These are phyloP conservation scores for Cutaneotrichosporon sp. DNA, from an alignment of 1,284 basidiomycete genomes.

Conservation along the genomic window DNA sequence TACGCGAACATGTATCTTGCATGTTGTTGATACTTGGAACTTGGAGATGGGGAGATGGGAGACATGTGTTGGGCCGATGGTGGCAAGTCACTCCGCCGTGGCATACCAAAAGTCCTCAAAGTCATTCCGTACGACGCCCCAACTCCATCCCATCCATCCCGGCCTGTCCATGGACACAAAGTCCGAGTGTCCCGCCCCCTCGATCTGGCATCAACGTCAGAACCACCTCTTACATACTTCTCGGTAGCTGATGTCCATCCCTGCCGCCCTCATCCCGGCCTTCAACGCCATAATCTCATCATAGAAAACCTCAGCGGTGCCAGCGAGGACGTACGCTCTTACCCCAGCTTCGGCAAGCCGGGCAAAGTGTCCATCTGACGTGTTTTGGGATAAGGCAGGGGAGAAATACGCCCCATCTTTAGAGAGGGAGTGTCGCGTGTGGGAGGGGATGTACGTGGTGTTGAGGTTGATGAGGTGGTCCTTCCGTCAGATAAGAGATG, in stretches of 20 bases:
- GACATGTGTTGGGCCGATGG: too few relatives aligned
- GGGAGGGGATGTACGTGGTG: constrained; percentile 14
- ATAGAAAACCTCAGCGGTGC: constrained; percentile 14
- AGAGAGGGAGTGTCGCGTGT: constrained; percentile 8
- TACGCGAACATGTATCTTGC: too few relatives aligned
- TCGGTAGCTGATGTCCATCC: constrained; percentile 10
- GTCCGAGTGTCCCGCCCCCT: constrained; percentile 1
- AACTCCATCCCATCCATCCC: neutral
- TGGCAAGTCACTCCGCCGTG: neutral
- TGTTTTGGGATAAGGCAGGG: constrained; percentile 11
- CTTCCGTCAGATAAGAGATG: constrained; percentile 1
- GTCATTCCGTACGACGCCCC: constrained; percentile 2
- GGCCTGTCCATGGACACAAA: constrained; percentile 6
- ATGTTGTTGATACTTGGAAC: too few relatives aligned
- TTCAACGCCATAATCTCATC: constrained; percentile 17
- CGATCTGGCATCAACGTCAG: neutral
- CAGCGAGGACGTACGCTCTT: constrained; percentile 14
- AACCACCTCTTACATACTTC: neutral
- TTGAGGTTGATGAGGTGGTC: constrained; percentile 16
- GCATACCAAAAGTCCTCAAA: constrained; percentile 7
- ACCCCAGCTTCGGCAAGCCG: constrained; percentile 17
- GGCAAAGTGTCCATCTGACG: constrained; percentile 15
- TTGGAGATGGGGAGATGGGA: too few relatives aligned
- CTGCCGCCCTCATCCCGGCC: constrained; percentile 5
- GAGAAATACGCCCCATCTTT: constrained; percentile 19